Evolutionary conservation across 106 monocot genomes (phyloP).

Genomic region (Dioscorea alata): DNA sequence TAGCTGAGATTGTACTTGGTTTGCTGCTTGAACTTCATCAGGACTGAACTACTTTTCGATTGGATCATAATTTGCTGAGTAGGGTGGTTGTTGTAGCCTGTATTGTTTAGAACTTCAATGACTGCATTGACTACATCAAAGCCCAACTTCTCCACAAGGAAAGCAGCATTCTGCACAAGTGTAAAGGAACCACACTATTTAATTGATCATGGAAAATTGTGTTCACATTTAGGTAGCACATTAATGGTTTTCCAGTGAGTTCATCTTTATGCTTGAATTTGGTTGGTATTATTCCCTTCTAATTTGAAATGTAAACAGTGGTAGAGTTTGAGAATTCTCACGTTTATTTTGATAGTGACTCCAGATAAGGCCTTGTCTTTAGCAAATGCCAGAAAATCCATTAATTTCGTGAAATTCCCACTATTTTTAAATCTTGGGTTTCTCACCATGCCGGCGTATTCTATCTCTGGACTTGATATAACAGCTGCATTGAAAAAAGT

Average conservation of each 20-base stretch:
- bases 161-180: conserved; percentile 47
- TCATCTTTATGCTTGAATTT: no score
- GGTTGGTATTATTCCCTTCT: no score
- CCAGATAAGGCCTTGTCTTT: conserved; percentile 44
- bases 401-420: conserved; percentile 51
- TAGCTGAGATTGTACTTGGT: conserved; percentile 58
- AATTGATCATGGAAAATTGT: neutral
- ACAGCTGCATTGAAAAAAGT: conserved; percentile 23
- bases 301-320: neutral
- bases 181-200: neutral
- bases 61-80: conserved; percentile 49
- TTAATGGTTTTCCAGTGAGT: no score
- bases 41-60: conserved; percentile 66
- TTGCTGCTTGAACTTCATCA: conserved; percentile 47
- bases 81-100: conserved; percentile 48
- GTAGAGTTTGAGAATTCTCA: conserved; percentile 12
- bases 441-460: conserved; percentile 24
- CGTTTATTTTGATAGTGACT: conserved; percentile 69
- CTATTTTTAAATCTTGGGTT: conserved; percentile 45
- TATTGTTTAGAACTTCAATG: conserved; percentile 24
- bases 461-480: conserved; percentile 30
- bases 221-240: neutral
- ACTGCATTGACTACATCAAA: conserved; percentile 34
- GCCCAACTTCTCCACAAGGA: conserved; percentile 37
- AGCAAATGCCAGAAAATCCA: conserved; percentile 70